phyloP scores from a whole-genome alignment of 805 yeast genomes.

The Hanseniaspora meyeri region DNA sequence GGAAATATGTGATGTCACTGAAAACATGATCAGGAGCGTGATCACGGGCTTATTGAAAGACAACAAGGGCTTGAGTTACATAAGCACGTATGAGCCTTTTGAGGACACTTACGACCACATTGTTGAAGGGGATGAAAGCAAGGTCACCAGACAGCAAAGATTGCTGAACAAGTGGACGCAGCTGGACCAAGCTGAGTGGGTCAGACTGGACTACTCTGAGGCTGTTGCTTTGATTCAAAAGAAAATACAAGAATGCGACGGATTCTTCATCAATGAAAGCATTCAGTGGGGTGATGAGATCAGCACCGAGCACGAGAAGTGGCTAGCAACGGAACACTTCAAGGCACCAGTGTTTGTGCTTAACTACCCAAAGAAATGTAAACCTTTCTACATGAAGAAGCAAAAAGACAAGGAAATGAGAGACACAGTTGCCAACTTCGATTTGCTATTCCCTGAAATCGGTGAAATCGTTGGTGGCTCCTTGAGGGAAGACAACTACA shows the following conservation, averaged over 20 bases:
- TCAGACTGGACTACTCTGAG: conserved; percentile 56
- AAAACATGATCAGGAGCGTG: conserved; percentile 51
- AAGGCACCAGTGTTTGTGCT: conserved; percentile 73
- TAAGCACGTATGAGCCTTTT: conserved; percentile 16
- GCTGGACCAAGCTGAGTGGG: conserved; percentile 46
- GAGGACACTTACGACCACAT: conserved; percentile 16
- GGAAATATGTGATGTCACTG: conserved; percentile 55
- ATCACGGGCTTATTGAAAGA: conserved; percentile 26
- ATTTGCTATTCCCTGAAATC: conserved; percentile 73
- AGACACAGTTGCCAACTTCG: conserved; percentile 77
- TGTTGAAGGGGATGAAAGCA: conserved; percentile 18
- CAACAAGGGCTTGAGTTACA: conserved; percentile 16
- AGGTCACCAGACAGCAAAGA: conserved; percentile 28
- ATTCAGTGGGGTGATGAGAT: conserved; percentile 58
- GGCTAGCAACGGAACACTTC: conserved; percentile 57
- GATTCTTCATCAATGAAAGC: conserved; percentile 27
- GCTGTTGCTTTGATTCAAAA: conserved; percentile 47
- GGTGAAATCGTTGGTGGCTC: conserved; percentile 96
- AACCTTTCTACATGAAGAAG: conserved; percentile 85
- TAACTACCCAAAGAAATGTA: conserved; percentile 64
- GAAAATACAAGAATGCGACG: conserved; percentile 23
- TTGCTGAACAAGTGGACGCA: conserved; percentile 44
- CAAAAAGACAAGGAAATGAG: conserved; percentile 21
- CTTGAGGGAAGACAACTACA: conserved; percentile 62
- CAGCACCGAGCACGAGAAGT: conserved; percentile 80